Evolutionary conservation across 495 filamentous ascomycete species (phyloP).

Genomic region (Penicillium angulare): DNA sequence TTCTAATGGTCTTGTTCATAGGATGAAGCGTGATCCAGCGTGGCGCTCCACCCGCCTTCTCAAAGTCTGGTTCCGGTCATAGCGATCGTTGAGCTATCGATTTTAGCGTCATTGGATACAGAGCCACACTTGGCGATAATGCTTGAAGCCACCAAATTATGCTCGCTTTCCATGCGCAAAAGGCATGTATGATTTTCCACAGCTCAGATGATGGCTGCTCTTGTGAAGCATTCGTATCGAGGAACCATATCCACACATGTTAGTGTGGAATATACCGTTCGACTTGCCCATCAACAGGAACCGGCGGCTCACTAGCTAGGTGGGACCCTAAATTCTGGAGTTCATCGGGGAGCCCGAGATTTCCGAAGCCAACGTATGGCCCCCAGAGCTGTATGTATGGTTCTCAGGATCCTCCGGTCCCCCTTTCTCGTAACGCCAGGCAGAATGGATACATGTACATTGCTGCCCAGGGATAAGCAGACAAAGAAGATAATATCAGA

Average conservation of each 20-base stretch:
- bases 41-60: neutral
- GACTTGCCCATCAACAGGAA: neutral
- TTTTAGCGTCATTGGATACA: neutral
- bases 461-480: neutral
- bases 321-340: neutral
- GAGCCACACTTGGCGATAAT: neutral
- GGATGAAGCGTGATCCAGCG: no score
- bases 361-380: neutral
- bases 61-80: conserved; percentile 3
- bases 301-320: neutral
- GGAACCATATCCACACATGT: neutral
- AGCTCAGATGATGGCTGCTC: neutral
- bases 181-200: neutral
- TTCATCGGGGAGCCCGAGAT: neutral
- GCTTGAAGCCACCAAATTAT: neutral
- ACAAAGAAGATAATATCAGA: neutral
- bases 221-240: neutral
- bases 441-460: neutral
- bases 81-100: conserved; percentile 6
- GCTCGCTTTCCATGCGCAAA: neutral
- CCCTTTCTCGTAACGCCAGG: neutral
- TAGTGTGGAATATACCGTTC: no score
- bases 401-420: neutral
- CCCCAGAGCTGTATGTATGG: neutral
- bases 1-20: neutral